Percentiles rank a stretch among this genome's conserved stretches.
Evolutionary conservation across 805 yeast species (phyloP).

Genomic region (Helenozyma rhizophorensis): DNA sequence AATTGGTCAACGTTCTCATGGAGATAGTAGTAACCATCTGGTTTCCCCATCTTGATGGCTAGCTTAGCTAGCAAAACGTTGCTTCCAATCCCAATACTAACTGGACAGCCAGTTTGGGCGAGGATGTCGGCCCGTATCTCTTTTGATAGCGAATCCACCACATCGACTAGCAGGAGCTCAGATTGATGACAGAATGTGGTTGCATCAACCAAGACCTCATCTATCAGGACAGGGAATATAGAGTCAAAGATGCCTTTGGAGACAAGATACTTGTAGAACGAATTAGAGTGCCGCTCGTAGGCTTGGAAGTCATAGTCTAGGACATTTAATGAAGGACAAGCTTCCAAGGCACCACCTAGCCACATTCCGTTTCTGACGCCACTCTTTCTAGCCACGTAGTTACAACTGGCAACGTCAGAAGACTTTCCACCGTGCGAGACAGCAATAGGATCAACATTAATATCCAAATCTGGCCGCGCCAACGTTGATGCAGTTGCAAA

Average conservation of each 20-base stretch:
- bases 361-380: slow-evolving; percentile 93
- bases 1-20: slow-evolving; percentile 25
- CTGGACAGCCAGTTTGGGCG: slow-evolving; percentile 52
- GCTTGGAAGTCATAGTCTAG: slow-evolving; percentile 71
- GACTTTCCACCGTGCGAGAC: slow-evolving; percentile 57
- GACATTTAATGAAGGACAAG: slow-evolving; percentile 64
- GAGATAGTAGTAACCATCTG: slow-evolving; percentile 56
- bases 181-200: slow-evolving; percentile 23
- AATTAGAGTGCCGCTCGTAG: slow-evolving; percentile 62
- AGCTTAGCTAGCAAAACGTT: slow-evolving; percentile 77
- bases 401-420: slow-evolving; percentile 89
- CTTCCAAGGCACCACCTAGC: slow-evolving; percentile 58
- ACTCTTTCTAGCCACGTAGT: slow-evolving; percentile 73
- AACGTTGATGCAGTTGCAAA: slow-evolving; percentile 82
- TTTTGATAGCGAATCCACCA: slow-evolving; percentile 19
- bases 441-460: slow-evolving; percentile 49
- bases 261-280: slow-evolving; percentile 58
- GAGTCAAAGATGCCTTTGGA: slow-evolving; percentile 39
- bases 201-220: slow-evolving; percentile 82
- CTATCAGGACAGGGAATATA: slow-evolving; percentile 81
- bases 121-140: slow-evolving; percentile 40
- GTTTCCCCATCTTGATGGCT: slow-evolving; percentile 72
- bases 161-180: not conserved
- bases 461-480: slow-evolving; percentile 49
- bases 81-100: slow-evolving; percentile 74